These are phyloP conservation scores for Cladobotryum mycophilum DNA, from an alignment of 2,329 filamentous ascomycete genomes.

Conservation along the genomic window DNA sequence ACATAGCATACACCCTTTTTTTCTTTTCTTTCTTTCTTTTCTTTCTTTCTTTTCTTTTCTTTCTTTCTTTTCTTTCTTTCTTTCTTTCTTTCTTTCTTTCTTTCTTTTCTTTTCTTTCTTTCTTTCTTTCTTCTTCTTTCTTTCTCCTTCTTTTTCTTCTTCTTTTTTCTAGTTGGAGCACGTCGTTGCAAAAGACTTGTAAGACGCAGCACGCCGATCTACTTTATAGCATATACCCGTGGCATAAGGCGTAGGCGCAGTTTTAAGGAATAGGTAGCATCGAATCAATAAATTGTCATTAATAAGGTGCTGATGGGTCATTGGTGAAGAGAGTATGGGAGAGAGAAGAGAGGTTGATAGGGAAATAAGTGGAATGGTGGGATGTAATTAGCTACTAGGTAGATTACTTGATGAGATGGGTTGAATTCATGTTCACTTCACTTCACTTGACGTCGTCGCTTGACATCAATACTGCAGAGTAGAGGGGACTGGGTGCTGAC, in stretches of 20 bases:
- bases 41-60: background rate
- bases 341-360: too few species aligned
- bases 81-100: background rate
- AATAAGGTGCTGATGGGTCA: background rate
- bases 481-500: too few species aligned
- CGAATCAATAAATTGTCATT: slow-evolving; percentile 4
- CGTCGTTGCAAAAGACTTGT: slow-evolving; percentile 2
- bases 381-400: too few species aligned
- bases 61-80: slow-evolving; percentile 5
- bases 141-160: background rate
- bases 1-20: background rate
- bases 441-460: too few species aligned
- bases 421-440: too few species aligned
- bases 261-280: slow-evolving; percentile 17
- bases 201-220: slow-evolving; percentile 16
- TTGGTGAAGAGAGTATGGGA: too few species aligned
- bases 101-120: background rate
- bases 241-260: slow-evolving; percentile 27
- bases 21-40: slow-evolving; percentile 1
- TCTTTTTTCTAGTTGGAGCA: background rate
- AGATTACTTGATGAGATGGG: too few species aligned
- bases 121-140: background rate
- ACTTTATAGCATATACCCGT: slow-evolving; percentile 32
- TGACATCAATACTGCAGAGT: too few species aligned
- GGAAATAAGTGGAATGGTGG: too few species aligned